Base-by-base conservation (phyloP, 2,329 filamentous ascomycete genomes). In the Aphanoascus verrucosus region DNA sequence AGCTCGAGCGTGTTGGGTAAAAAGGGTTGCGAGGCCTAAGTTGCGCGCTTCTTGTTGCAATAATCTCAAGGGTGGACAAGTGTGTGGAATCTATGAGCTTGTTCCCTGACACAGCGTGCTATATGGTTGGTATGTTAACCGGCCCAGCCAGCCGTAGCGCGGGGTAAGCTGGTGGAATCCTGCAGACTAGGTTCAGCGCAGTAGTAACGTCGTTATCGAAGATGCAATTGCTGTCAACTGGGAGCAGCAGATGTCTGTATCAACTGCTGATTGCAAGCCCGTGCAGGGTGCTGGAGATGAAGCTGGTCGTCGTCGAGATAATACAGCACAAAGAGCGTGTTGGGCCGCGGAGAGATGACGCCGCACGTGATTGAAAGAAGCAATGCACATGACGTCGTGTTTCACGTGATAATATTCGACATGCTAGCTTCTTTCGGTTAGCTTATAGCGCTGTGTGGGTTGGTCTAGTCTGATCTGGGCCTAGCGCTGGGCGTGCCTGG, bases 301-400 rank as follows among this genome's bases (percentile, higher is more conserved):
- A 28, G 23, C 23, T 28, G 23, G 23, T 28, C 23, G 23, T 28
- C 23, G 23, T 28, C 23, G 23, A 3, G 23, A 28, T 28, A n/a
- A n/a, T 7, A 28, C 23, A 28, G 23, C 23, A 28, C 23, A 28
- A 28, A 4, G 3, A 3, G 23, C 23, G 23, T 4, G 23, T 28
- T 28, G 23, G 23, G 23, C 23, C n/a, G n/a, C n/a, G n/a, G n/a
- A 28, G 23, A 28, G 23, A 28, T 28, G 23, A 28, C 7, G 7
- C 3, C 23, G 7, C 23, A 28, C 23, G 23, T 28, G 23, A 28
- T 7, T 28, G n/a, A n/a, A n/a, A n/a, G n/a, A n/a, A n/a, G n/a
- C n/a, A n/a, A 4, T 28, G 23, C 23, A 28, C 23, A 51, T 51
- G 49, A 51, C 40, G 49, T 51, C 38, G 20, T 35, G 20, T 14